Percentiles rank a stretch among this genome's conserved stretches.
phyloP scores from a whole-genome alignment of 2,329 filamentous ascomycete species.

The Aspergillus eucalypticola region DNA sequence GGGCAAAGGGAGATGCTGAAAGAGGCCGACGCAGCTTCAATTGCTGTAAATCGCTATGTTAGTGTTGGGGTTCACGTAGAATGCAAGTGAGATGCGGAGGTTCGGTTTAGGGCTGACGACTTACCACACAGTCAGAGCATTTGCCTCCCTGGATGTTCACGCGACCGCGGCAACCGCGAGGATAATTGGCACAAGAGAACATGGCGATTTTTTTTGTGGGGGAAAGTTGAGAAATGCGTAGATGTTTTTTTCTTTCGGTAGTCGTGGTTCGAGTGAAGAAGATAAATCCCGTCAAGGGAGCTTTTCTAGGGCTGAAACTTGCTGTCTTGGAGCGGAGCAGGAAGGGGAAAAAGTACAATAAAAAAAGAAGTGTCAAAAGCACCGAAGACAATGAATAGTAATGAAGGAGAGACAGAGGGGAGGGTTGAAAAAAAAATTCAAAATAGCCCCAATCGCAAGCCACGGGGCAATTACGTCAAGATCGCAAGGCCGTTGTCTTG shows the following conservation, averaged over 20 bases:
- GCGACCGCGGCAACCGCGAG: constrained; percentile 50
- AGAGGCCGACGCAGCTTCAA: constrained; percentile 42
- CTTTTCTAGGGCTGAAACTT: constrained; percentile 16
- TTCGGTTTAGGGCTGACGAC: constrained; percentile 23
- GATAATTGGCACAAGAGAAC: constrained; percentile 52
- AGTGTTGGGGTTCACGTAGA: not conserved
- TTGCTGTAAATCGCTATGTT: constrained; percentile 22
- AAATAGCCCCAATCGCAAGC: constrained; percentile 19
- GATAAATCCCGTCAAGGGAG: constrained; percentile 23
- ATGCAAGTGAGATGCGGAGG: constrained; percentile 19
- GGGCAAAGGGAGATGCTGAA: constrained; percentile 43
- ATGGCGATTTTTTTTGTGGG: constrained; percentile 29
- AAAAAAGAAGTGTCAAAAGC: constrained; percentile 23
- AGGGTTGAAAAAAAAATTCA: constrained; percentile 21
- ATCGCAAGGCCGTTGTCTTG: constrained; percentile 22
- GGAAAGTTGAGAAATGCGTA: constrained; percentile 1
- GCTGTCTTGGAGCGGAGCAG: constrained; percentile 8
- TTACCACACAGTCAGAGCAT: constrained; percentile 48
- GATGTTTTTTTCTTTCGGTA: not conserved
- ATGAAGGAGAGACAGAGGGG: constrained; percentile 13
- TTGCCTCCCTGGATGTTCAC: constrained; percentile 46
- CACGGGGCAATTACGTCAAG: constrained; percentile 26
- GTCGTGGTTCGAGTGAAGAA: constrained; percentile 10
- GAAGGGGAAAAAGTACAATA: constrained; percentile 13
- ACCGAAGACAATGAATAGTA: constrained; percentile 21